Evolutionary conservation across 352 stramenopile species (phyloP), one percentile per base, ranked within the genome.

Genomic region (Pythium volutum): DNA sequence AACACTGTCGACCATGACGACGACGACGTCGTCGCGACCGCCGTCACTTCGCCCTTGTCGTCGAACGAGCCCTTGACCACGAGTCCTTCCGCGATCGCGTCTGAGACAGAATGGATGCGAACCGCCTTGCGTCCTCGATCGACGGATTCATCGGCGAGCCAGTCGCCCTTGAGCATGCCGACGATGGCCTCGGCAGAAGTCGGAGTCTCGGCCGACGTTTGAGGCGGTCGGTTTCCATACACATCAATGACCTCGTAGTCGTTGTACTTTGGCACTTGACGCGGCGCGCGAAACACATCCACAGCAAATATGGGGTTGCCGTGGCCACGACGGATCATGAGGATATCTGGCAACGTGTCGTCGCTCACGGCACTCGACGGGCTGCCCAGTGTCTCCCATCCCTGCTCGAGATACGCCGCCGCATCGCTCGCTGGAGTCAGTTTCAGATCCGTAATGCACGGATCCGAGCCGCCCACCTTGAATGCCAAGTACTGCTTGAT

Each of bases 241-340:
- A 96, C 47, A 20, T 92, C 74, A 29, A 95, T 94, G 12, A 93
- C 80, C 62, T 96, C 87, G 62, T 96, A 96, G 51, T 96, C 85
- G 34, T 91, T 91, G 64, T 94, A 96, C 41, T 90, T 89, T 9
- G 87, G 87, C 20, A 96, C 84, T 75, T 89, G 78, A 12, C 84
- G 76, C 25, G 87, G 87, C 7, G 85, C 82, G 34, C 87, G 81
- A 54, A 94, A 96, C 8, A 96, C 87, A 56, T 96, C 87, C 52
- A 96, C 75, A 1, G 84, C 85, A 29, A 93, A 92, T 54, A 96
- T 93, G 7, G 87, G 87, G 34, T 95, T 95, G 3, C 87, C 87
- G 38, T 95, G 85, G 3, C 87, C 87, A 43, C 87, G 71, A 29
- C 83, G 83, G 43, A 93, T 56, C 72, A 93, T 82, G 16, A 95